Evolutionary conservation across 148 eudicot genomes (phyloP), one percentile per base, ranked within the genome.

Genomic region (Nepenthes mirabilis): DNA sequence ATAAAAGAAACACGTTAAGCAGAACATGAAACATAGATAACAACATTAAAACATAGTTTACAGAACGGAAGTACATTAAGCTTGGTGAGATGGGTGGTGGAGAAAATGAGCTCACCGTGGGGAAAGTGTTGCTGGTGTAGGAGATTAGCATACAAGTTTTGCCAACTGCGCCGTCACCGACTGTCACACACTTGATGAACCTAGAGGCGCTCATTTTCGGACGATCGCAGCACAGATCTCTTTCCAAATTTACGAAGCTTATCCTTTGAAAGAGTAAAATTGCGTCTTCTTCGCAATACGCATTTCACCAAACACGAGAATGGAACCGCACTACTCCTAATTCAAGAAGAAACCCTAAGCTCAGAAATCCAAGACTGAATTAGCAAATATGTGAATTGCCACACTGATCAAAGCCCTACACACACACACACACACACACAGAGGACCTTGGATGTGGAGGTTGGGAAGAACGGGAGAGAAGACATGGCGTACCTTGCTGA

Each of bases 131-230:
- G 65, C 70, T 66, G 66, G 75, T 72, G 67, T 72, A 72, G 40
- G 70, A 72, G 32, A 72, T 72, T 7, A 72, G 64, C 75, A 72
- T 72, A 57, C 75, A 71, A 47, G 74, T 71, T 36, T 71, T 71
- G 47, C 74, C 74, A 47, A 71, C 74, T 55, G 74, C 74, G 11
- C 74, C 74, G 47, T 71, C 74, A 55, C 74, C 74, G 33, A 71
- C 74, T 23, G 74, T 71, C 34, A 71, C 74, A 60, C 74, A 71
- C 64, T 71, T 71, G 50, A 71, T 71, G 68, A 71, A 71, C 55
- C 74, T 66, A 43, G 74, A 71, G 32, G 69, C 74, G 52, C 74
- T 71, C 64, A 68, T 68, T 37, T 53, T 45, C 55, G 3, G 5
- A 33, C 49, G 14, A 63, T 6, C 52, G 43, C 47, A 37, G 34